Conservation (phyloP, 352 stramenopile genomes). For the Blastocystis sp. region DNA sequence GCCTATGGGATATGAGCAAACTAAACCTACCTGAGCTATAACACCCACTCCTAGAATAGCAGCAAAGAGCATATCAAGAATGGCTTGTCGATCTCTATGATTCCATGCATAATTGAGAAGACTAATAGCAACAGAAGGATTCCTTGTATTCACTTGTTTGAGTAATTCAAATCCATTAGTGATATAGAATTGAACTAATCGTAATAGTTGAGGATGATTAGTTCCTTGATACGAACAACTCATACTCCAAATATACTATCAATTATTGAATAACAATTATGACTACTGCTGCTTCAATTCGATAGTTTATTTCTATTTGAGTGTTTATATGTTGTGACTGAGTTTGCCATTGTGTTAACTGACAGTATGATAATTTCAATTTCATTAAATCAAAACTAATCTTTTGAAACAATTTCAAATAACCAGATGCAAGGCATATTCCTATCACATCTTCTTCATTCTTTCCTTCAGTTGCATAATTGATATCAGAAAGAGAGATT, state of each 20-base stretch:
- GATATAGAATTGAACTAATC: not conserved
- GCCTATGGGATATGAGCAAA: not conserved
- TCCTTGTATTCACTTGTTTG: not conserved
- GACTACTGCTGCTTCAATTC: not conserved
- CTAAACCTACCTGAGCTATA: not conserved
- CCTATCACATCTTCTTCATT: not conserved
- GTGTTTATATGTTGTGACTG: not conserved
- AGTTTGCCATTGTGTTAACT: not conserved
- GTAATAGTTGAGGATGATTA: not conserved
- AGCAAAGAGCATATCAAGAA: constrained; percentile 25
- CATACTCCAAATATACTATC: not conserved
- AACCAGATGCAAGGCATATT: not conserved
- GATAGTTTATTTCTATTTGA: not conserved
- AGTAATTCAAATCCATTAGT: not conserved
- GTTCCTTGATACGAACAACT: not conserved
- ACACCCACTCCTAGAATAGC: constrained; percentile 8
- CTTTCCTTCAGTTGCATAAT: not conserved
- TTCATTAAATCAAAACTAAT: not conserved
- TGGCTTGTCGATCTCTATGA: not conserved
- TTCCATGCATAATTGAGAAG: not conserved
- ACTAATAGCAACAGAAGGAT: not conserved
- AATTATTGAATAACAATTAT: not conserved
- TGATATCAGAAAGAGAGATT: not conserved
- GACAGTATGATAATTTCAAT: not conserved
- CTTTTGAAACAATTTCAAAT: not conserved